Conservation (phyloP, 805 yeast species). For the Zygoascus flipseniorum region DNA sequence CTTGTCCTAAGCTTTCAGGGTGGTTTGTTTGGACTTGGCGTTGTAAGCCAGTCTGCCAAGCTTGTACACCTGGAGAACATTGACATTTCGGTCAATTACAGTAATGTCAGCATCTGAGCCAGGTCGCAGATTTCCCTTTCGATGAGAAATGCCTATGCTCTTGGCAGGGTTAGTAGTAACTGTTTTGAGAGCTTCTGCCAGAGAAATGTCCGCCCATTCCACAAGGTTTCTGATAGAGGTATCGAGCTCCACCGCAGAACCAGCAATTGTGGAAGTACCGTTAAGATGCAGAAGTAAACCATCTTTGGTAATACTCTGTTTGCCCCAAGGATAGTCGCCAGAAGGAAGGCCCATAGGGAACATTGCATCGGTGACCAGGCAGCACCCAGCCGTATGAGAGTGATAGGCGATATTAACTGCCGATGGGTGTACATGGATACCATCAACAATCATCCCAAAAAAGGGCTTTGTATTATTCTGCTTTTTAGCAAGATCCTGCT, state of each 20-base stretch:
- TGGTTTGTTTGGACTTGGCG: slow-evolving; percentile 10
- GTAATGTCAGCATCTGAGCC: slow-evolving; percentile 54
- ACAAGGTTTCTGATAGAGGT: slow-evolving; percentile 43
- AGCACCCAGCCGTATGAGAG: slow-evolving; percentile 44
- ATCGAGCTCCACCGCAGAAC: slow-evolving; percentile 49
- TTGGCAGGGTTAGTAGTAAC: slow-evolving; percentile 48
- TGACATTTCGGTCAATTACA: slow-evolving; percentile 36
- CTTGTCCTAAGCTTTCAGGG: neutral
- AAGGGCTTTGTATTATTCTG: slow-evolving; percentile 30
- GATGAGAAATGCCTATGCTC: slow-evolving; percentile 35
- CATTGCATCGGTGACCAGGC: slow-evolving; percentile 54
- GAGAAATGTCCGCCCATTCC: slow-evolving; percentile 40
- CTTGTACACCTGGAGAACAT: slow-evolving; percentile 43
- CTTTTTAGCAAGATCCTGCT: slow-evolving; percentile 12
- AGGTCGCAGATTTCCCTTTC: slow-evolving; percentile 41
- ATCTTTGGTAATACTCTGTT: slow-evolving; percentile 39
- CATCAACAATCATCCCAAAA: slow-evolving; percentile 50
- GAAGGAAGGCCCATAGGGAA: slow-evolving; percentile 47
- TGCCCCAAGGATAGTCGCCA: slow-evolving; percentile 47
- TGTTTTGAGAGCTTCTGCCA: slow-evolving; percentile 47
- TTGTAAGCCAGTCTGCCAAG: slow-evolving; percentile 33
- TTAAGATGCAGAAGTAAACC: slow-evolving; percentile 41
- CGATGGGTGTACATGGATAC: slow-evolving; percentile 51
- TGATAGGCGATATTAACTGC: slow-evolving; percentile 43
- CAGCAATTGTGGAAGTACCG: slow-evolving; percentile 53